Percentiles rank a stretch among this genome's conserved stretches.
Evolutionary conservation across 257 asterid genomes (phyloP).

Genomic region (Solanum gandarillasii): DNA sequence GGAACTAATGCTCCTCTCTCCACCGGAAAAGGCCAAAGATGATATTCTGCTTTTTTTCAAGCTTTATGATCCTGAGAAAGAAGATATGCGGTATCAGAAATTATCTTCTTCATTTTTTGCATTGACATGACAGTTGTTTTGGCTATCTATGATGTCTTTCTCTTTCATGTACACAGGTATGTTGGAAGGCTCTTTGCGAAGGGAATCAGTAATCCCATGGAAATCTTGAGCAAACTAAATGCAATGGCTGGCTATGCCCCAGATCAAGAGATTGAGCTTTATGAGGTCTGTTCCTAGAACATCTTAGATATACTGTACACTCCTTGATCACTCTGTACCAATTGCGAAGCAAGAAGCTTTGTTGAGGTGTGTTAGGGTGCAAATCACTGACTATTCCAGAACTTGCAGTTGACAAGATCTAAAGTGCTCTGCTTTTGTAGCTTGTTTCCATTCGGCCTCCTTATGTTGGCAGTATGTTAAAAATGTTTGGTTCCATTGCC

Average conservation of each 20-base stretch:
- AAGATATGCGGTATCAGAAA: conserved; percentile 62
- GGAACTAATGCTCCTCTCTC: conserved; percentile 61
- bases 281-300: conserved; percentile 48
- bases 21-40: conserved; percentile 49
- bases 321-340: not conserved
- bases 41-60: not conserved
- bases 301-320: not conserved
- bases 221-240: conserved; percentile 51
- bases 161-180: conserved; percentile 24
- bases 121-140: not conserved
- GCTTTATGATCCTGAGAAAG: conserved; percentile 52
- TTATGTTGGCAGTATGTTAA: not conserved
- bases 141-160: conserved; percentile 2
- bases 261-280: conserved; percentile 83
- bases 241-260: conserved; percentile 87
- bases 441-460: not conserved
- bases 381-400: not conserved
- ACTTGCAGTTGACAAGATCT: not conserved
- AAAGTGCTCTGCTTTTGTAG: not conserved
- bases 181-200: conserved; percentile 81
- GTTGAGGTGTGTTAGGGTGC: not conserved
- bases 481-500: not conserved
- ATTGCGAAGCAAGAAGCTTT: not conserved
- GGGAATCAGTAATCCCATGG: conserved; percentile 57
- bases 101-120: not conserved